Evolutionary conservation across 73 alveolate species (phyloP).

Genomic region (Stentor roeselii): DNA sequence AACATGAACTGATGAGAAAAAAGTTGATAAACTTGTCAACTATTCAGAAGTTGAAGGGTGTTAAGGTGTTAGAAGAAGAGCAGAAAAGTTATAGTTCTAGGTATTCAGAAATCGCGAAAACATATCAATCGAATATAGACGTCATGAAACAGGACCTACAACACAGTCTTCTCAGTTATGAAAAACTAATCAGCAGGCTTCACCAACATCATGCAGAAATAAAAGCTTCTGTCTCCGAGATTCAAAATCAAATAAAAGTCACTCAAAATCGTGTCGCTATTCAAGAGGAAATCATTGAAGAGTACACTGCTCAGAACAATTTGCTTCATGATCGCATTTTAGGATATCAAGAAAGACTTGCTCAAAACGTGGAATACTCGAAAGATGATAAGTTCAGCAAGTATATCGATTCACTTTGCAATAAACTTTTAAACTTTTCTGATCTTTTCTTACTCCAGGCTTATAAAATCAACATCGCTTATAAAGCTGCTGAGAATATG

Average conservation of each 20-base stretch:
- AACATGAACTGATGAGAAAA: not conserved
- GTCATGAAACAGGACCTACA: slow-evolving; percentile 1
- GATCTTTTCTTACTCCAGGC: not conserved
- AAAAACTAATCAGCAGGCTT: not conserved
- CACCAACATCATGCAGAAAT: slow-evolving; percentile 3
- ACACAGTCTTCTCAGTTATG: not conserved
- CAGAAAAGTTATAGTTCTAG: not conserved
- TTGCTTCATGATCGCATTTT: not conserved
- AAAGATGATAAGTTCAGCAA: not conserved
- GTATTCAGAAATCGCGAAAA: not conserved
- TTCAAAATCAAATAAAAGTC: not conserved
- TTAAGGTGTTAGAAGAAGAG: not conserved
- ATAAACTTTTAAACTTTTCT: not conserved
- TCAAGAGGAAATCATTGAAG: slow-evolving; percentile 16
- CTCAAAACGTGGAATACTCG: not conserved
- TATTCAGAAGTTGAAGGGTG: not conserved
- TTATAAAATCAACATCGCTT: slow-evolving; percentile 3
- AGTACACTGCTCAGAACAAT: not conserved
- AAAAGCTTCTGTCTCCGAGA: not conserved
- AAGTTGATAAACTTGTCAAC: not conserved
- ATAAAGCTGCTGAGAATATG: slow-evolving; percentile 9
- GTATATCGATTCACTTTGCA: not conserved
- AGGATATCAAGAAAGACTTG: not conserved
- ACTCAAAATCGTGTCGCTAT: not conserved
- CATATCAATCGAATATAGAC: not conserved